Percentiles rank a stretch among this genome's conserved stretches.
These are phyloP conservation scores for Penicillium chermesinum DNA, from an alignment of 495 filamentous ascomycete species.

Conservation along the genomic window DNA sequence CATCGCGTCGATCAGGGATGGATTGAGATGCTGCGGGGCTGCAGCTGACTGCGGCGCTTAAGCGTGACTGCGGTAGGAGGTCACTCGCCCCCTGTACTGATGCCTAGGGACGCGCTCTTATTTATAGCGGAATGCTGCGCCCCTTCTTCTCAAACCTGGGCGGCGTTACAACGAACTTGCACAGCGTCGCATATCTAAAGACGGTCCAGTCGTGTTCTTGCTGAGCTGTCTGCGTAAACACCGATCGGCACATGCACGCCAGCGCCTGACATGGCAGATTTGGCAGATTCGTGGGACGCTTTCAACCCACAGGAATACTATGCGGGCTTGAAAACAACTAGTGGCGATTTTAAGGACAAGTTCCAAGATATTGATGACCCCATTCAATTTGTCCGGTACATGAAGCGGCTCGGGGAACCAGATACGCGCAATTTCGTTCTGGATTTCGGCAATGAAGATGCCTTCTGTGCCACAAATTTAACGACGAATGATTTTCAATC, in stretches of 20 bases:
- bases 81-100: constrained; percentile 13
- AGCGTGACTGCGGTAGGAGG: constrained; percentile 21
- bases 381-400: constrained; percentile 37
- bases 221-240: too few species aligned
- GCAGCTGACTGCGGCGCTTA: constrained; percentile 26
- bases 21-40: not conserved
- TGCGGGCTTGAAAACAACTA: constrained; percentile 22
- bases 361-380: constrained; percentile 55
- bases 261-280: not conserved
- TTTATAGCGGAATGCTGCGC: not conserved
- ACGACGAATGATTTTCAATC: constrained; percentile 36
- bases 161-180: not conserved
- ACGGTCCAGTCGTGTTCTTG: too few species aligned
- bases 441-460: constrained; percentile 62
- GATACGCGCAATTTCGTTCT: constrained; percentile 61
- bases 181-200: not conserved
- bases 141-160: not conserved
- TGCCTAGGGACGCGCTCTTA: constrained; percentile 16
- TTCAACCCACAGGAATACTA: constrained; percentile 35
- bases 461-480: constrained; percentile 59
- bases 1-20: not conserved
- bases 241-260: not conserved
- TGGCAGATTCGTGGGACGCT: not conserved
- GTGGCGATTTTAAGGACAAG: constrained; percentile 17
- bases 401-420: constrained; percentile 30